A percentile compares a stretch with the other conserved stretches of the same genome.
phyloP scores from a whole-genome alignment of 768 basidiomycete species.

The Boletus rex-veris region DNA sequence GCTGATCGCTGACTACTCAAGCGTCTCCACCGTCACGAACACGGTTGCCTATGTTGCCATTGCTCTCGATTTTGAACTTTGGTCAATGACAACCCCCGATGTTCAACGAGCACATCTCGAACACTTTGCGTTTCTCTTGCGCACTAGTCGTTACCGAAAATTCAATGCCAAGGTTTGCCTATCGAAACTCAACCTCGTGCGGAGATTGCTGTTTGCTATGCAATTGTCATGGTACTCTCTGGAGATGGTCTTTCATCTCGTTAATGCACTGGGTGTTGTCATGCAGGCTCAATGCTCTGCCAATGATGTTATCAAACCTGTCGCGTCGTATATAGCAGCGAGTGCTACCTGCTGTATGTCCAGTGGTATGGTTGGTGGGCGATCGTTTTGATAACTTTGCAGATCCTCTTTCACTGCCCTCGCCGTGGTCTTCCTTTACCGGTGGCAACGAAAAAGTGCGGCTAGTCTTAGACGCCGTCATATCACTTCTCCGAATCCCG shows the following conservation, averaged over 20 bases:
- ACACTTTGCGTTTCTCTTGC: conserved; percentile 75
- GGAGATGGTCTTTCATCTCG: conserved; percentile 44
- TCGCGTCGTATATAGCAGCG: conserved; percentile 82
- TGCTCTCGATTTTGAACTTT: conserved; percentile 87
- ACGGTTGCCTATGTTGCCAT: conserved; percentile 76
- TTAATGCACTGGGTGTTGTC: conserved; percentile 59
- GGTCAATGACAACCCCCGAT: conserved; percentile 67
- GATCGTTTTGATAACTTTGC: background rate
- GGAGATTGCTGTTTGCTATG: conserved; percentile 76
- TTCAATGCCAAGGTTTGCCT: conserved; percentile 80
- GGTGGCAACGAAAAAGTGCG: conserved; percentile 52
- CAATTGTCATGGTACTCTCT: conserved; percentile 74
- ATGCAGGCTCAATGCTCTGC: conserved; percentile 65
- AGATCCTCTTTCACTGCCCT: conserved; percentile 10
- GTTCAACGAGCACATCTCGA: conserved; percentile 79
- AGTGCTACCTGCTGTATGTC: conserved; percentile 65
- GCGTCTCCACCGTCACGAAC: conserved; percentile 81
- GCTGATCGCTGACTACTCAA: conserved; percentile 28
- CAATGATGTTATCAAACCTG: conserved; percentile 77
- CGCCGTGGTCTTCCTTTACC: conserved; percentile 10
- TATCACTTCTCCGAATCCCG: conserved; percentile 56
- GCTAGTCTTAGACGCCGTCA: conserved; percentile 61
- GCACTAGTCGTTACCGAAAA: conserved; percentile 64
- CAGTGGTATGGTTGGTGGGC: background rate
- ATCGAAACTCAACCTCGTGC: conserved; percentile 64